A percentile compares a stretch with the other conserved stretches of the same genome.
Evolutionary conservation across 768 basidiomycete genomes (phyloP).

Genomic region (Chalciporus chontae): DNA sequence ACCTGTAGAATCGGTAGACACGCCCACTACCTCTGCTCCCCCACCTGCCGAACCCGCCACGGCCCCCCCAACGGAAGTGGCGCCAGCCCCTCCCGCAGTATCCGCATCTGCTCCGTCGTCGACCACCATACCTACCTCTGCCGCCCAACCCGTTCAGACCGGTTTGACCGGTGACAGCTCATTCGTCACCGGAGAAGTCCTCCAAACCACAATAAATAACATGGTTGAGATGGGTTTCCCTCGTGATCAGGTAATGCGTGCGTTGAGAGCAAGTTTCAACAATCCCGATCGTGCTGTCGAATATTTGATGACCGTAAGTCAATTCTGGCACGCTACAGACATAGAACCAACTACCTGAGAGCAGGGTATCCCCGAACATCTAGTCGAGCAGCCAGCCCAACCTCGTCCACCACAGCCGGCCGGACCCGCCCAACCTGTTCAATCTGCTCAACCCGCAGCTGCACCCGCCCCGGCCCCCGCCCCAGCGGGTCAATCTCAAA

Average conservation of each 20-base stretch:
- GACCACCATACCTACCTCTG: constrained; percentile 31
- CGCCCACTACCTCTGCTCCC: constrained; percentile 19
- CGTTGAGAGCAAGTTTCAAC: constrained; percentile 91
- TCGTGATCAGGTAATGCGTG: constrained; percentile 77
- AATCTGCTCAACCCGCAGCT: constrained; percentile 36
- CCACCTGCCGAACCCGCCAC: constrained; percentile 11
- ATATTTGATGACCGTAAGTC: constrained; percentile 85
- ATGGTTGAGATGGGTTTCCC: constrained; percentile 96
- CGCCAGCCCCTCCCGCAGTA: constrained; percentile 26
- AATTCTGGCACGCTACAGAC: constrained; percentile 1
- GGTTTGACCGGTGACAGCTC: constrained; percentile 46
- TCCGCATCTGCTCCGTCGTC: constrained; percentile 32
- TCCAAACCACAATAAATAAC: constrained; percentile 74
- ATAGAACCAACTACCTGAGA: constrained; percentile 5
- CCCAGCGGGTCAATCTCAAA: constrained; percentile 57
- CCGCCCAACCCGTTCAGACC: constrained; percentile 28
- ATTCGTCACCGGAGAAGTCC: constrained; percentile 73
- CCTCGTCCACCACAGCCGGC: constrained; percentile 35
- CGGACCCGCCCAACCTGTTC: constrained; percentile 30
- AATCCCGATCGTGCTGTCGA: constrained; percentile 99
- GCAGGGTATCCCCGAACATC: constrained; percentile 78
- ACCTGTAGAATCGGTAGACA: background rate
- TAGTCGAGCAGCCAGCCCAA: constrained; percentile 19
- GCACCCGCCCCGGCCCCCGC: constrained; percentile 37
- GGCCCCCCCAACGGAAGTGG: constrained; percentile 16